Evolutionary conservation across 2,329 filamentous ascomycete species (phyloP).

Genomic region (Curvularia lunata): DNA sequence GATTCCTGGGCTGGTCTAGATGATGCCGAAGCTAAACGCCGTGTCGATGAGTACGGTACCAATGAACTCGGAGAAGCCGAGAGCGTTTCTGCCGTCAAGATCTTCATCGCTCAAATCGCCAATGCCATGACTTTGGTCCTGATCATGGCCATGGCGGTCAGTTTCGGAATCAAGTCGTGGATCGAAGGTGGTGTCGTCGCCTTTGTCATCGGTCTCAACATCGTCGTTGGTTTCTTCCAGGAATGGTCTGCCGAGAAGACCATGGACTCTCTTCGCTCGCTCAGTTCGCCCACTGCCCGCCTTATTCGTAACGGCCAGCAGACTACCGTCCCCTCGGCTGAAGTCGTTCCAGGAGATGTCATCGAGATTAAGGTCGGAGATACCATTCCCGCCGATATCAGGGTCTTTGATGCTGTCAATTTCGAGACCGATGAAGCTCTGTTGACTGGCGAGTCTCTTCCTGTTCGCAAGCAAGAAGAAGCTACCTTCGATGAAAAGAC

Average conservation of each 20-base stretch:
- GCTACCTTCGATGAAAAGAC: constrained; percentile 59
- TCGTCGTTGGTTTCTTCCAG: constrained; percentile 55
- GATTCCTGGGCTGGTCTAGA: constrained; percentile 71
- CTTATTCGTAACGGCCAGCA: constrained; percentile 61
- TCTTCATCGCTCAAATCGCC: constrained; percentile 73
- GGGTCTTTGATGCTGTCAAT: constrained; percentile 67
- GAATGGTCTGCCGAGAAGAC: constrained; percentile 57
- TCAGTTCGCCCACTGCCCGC: constrained; percentile 54
- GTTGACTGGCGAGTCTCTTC: constrained; percentile 72
- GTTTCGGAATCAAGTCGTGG: constrained; percentile 55
- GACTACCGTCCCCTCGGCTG: constrained; percentile 59
- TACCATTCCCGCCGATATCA: constrained; percentile 71
- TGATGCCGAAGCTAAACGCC: constrained; percentile 63
- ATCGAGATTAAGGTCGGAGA: constrained; percentile 68
- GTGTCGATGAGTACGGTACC: constrained; percentile 65
- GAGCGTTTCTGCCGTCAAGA: constrained; percentile 72
- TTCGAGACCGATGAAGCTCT: constrained; percentile 76
- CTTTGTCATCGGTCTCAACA: constrained; percentile 54
- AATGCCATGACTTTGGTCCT: constrained; percentile 78
- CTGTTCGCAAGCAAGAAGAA: constrained; percentile 68
- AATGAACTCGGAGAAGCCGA: constrained; percentile 75
- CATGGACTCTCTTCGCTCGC: constrained; percentile 54
- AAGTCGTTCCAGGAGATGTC: constrained; percentile 71
- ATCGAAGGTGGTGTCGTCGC: constrained; percentile 57
- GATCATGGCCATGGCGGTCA: constrained; percentile 58